These are phyloP conservation scores for Monosporascus cannonballus DNA, from an alignment of 2,329 filamentous ascomycete species.

Conservation along the genomic window DNA sequence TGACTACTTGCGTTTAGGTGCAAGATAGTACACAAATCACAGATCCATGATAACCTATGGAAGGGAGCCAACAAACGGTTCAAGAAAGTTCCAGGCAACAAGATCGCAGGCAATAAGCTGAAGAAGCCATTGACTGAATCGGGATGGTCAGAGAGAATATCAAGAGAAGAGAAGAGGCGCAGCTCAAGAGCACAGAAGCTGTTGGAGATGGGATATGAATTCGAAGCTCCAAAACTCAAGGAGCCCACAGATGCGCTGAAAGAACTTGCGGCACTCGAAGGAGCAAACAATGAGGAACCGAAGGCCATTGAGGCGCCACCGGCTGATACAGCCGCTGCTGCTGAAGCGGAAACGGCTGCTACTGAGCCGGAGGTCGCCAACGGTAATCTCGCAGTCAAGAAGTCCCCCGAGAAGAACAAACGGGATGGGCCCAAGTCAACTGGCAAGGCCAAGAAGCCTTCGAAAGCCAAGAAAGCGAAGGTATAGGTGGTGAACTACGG, in stretches of 20 bases:
- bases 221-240: conserved; percentile 68
- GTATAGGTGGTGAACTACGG: conserved; percentile 24
- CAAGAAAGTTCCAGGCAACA: conserved; percentile 82
- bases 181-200: conserved; percentile 65
- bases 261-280: conserved; percentile 29
- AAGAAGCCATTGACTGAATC: conserved; percentile 67
- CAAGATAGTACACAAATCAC: conserved; percentile 67
- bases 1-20: conserved; percentile 34
- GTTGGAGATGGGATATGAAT: conserved; percentile 77
- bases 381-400: conserved; percentile 20
- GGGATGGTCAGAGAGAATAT: conserved; percentile 71
- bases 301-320: conserved; percentile 34
- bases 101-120: conserved; percentile 71
- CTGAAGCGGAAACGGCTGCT: conserved; percentile 19
- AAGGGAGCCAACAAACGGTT: conserved; percentile 87
- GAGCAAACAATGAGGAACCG: conserved; percentile 27
- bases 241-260: conserved; percentile 34
- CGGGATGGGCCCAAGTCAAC: conserved; percentile 14
- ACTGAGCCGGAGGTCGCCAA: conserved; percentile 16
- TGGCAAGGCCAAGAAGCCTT: conserved; percentile 26
- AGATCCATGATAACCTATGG: conserved; percentile 77
- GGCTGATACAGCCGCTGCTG: conserved; percentile 21
- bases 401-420: conserved; percentile 27
- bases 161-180: conserved; percentile 66
- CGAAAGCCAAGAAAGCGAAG: conserved; percentile 33